Percentiles rank a stretch among this genome's conserved stretches.
Conservation (phyloP, 78 protist genomes). For the slime mould (Dictyostelium discoideum) region DNA sequence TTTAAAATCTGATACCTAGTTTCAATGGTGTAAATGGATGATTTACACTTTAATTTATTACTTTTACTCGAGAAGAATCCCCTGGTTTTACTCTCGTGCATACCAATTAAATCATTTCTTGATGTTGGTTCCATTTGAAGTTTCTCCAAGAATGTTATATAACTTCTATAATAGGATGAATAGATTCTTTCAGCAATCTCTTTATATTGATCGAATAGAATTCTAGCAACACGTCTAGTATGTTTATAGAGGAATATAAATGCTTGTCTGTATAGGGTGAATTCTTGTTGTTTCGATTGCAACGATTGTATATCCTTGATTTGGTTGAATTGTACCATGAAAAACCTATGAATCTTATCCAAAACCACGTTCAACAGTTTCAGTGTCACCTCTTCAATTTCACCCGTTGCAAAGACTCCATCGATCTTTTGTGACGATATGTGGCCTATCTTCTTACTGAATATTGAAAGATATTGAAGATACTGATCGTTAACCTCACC, state of each 20-base stretch:
- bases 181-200: slow-evolving; percentile 32
- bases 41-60: slow-evolving; percentile 33
- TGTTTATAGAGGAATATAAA: slow-evolving; percentile 64
- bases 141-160: slow-evolving; percentile 14
- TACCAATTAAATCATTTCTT: slow-evolving; percentile 28
- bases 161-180: slow-evolving; percentile 17
- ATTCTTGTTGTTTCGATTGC: slow-evolving; percentile 58
- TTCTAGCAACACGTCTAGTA: slow-evolving; percentile 28
- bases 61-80: slow-evolving; percentile 62
- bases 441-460: slow-evolving; percentile 59
- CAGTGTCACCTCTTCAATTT: slow-evolving; percentile 4
- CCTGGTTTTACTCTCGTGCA: slow-evolving; percentile 27
- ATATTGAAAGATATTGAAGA: slow-evolving; percentile 62
- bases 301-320: slow-evolving; percentile 23
- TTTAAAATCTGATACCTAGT: slow-evolving; percentile 7
- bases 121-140: slow-evolving; percentile 59
- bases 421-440: slow-evolving; percentile 51
- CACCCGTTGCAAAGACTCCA: slow-evolving; percentile 33
- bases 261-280: slow-evolving; percentile 62
- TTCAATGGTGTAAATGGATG: slow-evolving; percentile 42
- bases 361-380: slow-evolving; percentile 23
- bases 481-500: slow-evolving; percentile 74
- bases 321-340: slow-evolving; percentile 16
- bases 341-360: slow-evolving; percentile 52
- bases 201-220: slow-evolving; percentile 59